Evolutionary conservation across 169 alveolate species (phyloP).

Genomic region (Plasmodium adleri): DNA sequence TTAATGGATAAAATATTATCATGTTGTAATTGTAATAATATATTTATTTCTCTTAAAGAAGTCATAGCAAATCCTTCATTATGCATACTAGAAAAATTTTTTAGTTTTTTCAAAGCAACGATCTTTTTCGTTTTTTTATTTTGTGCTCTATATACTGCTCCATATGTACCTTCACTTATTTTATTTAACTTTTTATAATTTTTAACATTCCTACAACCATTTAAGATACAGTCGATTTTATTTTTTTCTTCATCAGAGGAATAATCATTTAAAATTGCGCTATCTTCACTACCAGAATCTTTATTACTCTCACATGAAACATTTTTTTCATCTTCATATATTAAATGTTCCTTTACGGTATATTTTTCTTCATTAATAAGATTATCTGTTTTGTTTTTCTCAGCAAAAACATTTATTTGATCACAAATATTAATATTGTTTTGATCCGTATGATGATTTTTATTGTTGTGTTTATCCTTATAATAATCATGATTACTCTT

Average conservation of each 20-base stretch:
- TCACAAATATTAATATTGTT: not conserved
- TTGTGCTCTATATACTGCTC: constrained; percentile 95
- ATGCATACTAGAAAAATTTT: constrained; percentile 89
- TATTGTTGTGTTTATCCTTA: too few relatives aligned
- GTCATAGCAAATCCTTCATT: constrained; percentile 96
- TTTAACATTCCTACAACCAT: constrained; percentile 80
- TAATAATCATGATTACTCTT: too few relatives aligned
- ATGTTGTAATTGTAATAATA: constrained; percentile 93
- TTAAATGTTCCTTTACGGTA: not conserved
- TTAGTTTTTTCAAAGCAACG: constrained; percentile 95
- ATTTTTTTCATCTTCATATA: not conserved
- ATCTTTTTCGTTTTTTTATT: constrained; percentile 91
- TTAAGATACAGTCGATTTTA: constrained; percentile 22
- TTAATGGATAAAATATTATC: constrained; percentile 93
- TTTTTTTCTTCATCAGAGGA: constrained; percentile 32
- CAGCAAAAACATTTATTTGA: not conserved
- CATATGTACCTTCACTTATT: constrained; percentile 97
- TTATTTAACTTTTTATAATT: constrained; percentile 91
- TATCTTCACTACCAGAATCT: constrained; percentile 12
- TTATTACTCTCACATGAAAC: constrained; percentile 3
- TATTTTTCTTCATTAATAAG: not conserved
- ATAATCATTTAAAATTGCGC: not conserved
- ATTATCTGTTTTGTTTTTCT: not conserved
- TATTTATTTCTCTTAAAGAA: constrained; percentile 95
- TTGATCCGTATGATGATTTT: too few relatives aligned